Conservation (phyloP, 805 yeast species). For the Starmerella riodocensis region DNA sequence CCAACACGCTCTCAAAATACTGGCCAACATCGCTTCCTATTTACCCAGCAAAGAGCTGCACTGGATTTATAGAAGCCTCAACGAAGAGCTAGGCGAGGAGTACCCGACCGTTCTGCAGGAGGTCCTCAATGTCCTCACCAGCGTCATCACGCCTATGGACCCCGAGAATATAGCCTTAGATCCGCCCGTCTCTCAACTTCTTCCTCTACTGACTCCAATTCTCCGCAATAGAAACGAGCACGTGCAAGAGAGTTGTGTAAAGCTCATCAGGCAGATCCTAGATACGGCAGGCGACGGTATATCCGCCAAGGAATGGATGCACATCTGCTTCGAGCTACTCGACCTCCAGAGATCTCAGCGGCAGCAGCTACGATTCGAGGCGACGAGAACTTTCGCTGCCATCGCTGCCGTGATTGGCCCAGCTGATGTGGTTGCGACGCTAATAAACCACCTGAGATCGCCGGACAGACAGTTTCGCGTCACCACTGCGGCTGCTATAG, state of each 20-base stretch:
- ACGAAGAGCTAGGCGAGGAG: conserved; percentile 87
- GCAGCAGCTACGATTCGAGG: conserved; percentile 65
- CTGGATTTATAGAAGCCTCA: conserved; percentile 60
- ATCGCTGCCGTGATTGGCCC: conserved; percentile 93
- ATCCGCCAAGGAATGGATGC: conserved; percentile 93
- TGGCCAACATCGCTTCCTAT: conserved; percentile 52
- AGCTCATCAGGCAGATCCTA: conserved; percentile 57
- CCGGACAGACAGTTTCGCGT: conserved; percentile 95
- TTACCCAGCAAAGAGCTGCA: conserved; percentile 30
- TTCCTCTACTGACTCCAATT: conserved; percentile 86
- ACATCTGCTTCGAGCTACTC: conserved; percentile 78
- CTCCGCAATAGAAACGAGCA: conserved; percentile 77
- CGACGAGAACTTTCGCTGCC: conserved; percentile 81
- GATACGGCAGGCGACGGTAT: conserved; percentile 65
- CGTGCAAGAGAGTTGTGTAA: conserved; percentile 74
- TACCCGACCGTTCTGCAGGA: conserved; percentile 90
- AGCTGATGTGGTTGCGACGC: conserved; percentile 75
- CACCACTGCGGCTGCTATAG: conserved; percentile 95
- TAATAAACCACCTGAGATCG: conserved; percentile 70
- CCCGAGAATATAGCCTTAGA: conserved; percentile 15
- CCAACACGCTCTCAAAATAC: conserved; percentile 71
- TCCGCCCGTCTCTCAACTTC: conserved; percentile 69
- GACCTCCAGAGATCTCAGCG: conserved; percentile 77
- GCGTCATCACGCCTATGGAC: conserved; percentile 35
- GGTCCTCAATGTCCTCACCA: conserved; percentile 53